phyloP scores from a whole-genome alignment of 345 rosid species.

The Populus pruinosa region DNA sequence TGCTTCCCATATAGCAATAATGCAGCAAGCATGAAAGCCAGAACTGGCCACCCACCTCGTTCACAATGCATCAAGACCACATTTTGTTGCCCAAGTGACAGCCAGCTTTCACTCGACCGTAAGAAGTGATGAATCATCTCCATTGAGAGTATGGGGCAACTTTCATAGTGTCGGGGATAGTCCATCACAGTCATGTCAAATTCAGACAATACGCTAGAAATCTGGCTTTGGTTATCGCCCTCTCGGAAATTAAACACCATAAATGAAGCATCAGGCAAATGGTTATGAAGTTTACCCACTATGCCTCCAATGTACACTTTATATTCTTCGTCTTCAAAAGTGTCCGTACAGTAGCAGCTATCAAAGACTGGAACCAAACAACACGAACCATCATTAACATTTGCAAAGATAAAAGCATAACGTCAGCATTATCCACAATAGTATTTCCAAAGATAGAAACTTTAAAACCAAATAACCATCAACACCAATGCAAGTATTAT shows the following conservation, averaged over 20 bases:
- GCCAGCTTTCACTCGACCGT: slow-evolving; percentile 71
- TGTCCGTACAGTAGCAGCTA: slow-evolving; percentile 59
- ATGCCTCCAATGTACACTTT: slow-evolving; percentile 50
- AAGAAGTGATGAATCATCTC: slow-evolving; percentile 67
- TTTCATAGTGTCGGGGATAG: slow-evolving; percentile 72
- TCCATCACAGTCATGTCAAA: slow-evolving; percentile 80
- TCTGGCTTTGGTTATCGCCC: slow-evolving; percentile 48
- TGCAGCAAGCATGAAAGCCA: slow-evolving; percentile 80
- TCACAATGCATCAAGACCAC: slow-evolving; percentile 67
- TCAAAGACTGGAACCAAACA: slow-evolving; percentile 46
- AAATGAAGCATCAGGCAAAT: slow-evolving; percentile 58
- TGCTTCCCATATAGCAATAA: slow-evolving; percentile 63
- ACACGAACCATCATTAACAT: neutral
- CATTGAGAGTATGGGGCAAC: slow-evolving; percentile 70
- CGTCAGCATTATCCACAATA: neutral
- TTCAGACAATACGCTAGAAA: slow-evolving; percentile 48
- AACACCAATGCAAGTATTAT: neutral
- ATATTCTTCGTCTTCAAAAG: slow-evolving; percentile 50
- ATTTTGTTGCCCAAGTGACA: slow-evolving; percentile 56
- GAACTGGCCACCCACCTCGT: slow-evolving; percentile 69
- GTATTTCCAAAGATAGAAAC: neutral
- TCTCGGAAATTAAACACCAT: slow-evolving; percentile 80
- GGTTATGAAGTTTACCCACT: slow-evolving; percentile 49
- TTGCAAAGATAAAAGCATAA: neutral
- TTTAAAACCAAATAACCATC: neutral